These are phyloP conservation scores for Phytophthora aleatoria DNA, from an alignment of 352 stramenopile species.

Conservation along the genomic window DNA sequence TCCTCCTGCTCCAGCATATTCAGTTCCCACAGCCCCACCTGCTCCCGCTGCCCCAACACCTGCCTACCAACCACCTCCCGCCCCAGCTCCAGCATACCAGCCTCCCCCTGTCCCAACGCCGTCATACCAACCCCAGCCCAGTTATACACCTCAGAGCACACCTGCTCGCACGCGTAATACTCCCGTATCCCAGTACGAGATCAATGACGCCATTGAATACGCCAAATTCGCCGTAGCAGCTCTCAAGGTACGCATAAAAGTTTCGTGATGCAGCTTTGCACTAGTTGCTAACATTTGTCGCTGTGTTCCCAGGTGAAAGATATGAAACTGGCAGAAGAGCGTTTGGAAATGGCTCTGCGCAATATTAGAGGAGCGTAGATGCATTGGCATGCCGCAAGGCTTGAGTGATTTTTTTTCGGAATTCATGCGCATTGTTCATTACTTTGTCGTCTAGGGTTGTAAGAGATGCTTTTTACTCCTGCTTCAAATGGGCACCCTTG, in stretches of 20 bases:
- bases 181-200: constrained; percentile 64
- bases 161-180: constrained; percentile 38
- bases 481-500: constrained; percentile 71
- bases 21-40: constrained; percentile 13
- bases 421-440: constrained; percentile 16
- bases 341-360: constrained; percentile 75
- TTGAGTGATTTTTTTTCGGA: constrained; percentile 1
- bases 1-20: constrained; percentile 15
- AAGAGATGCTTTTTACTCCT: constrained; percentile 19
- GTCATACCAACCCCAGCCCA: constrained; percentile 25
- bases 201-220: constrained; percentile 85
- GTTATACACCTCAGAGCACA: constrained; percentile 22
- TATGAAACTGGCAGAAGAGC: constrained; percentile 76
- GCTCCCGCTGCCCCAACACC: constrained; percentile 10
- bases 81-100: constrained; percentile 12
- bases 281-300: constrained; percentile 2
- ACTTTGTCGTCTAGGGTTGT: constrained; percentile 22
- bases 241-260: constrained; percentile 56
- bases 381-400: constrained; percentile 1
- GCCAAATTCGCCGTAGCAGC: constrained; percentile 84
- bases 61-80: constrained; percentile 24
- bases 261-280: background rate
- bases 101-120: constrained; percentile 21
- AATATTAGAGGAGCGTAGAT: constrained; percentile 58
- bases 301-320: constrained; percentile 64